Base-by-base conservation (phyloP, 139 green algal genomes). In the Zygnema cylindricum region DNA sequence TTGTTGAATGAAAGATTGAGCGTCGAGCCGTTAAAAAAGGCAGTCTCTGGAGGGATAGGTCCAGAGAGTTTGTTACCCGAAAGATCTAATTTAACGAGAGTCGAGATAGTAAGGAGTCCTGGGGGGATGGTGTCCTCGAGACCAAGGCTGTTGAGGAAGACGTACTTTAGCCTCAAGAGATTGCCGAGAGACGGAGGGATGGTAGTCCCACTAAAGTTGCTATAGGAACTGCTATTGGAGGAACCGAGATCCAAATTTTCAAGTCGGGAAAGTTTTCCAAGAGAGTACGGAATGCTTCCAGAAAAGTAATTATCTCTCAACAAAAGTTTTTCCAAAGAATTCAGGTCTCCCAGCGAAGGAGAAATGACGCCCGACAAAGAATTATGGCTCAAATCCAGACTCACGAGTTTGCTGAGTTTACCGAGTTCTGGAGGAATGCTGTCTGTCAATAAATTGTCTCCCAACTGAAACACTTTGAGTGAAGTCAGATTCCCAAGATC, bases 321-420 rank as follows among this genome's bases (percentile, higher is more conserved):
- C 40, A 42, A 40, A 0, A 87, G 82, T n/a, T 75, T 41, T 32
- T 43, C 16, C 79, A 86, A 69, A 30, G 43, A 41, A 35, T 39
- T 49, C 1, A 86, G n/a, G 23, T 1, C 2, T 25, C 79, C 79
- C 16, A 86, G 79, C 40, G 23, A 35, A 39, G 41, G 69, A 0
- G 79, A 42, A 86, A 86, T 81, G 73, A 42, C 54, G 32, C 79
- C 79, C 38, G 79, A 86, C 11, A 86, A 42, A 30, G n/a, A 32
- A n/a, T 86, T 86, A 7, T 32, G 40, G 35, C 40, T 42, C 35
- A 86, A 11, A 42, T 36, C 82, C 25, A 86, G 79, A 39, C 2
- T 43, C 25, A 35, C 2, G 3, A 84, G 77, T 2, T 7, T 2
- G n/a, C 25, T 21, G 33, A 84, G 36, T 3, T 3, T 3, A 21